Evolutionary conservation across 1,284 basidiomycete species (phyloP).

Genomic region (Malassezia nana): DNA sequence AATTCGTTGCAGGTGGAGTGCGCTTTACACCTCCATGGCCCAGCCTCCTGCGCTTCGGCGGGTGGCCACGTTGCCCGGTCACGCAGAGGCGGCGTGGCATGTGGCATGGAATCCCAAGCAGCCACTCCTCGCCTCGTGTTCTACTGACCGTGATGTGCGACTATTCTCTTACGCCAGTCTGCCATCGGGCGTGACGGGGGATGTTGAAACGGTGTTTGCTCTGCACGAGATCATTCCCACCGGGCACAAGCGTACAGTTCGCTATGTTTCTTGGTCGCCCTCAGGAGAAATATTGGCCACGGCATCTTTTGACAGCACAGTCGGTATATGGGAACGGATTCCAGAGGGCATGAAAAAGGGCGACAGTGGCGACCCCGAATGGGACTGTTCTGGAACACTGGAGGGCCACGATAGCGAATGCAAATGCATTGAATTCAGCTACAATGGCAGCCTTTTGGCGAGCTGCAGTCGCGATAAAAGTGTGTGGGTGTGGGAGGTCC

Average conservation of each 20-base stretch:
- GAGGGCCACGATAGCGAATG: constrained; percentile 98
- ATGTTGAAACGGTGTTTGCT: constrained; percentile 29
- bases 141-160: constrained; percentile 81
- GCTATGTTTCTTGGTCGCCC: constrained; percentile 79
- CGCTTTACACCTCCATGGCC: background rate
- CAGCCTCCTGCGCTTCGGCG: background rate
- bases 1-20: too few relatives aligned
- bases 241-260: constrained; percentile 82
- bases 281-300: constrained; percentile 80
- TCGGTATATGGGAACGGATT: constrained; percentile 71
- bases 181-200: constrained; percentile 9
- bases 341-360: constrained; percentile 2
- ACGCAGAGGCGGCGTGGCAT: constrained; percentile 57
- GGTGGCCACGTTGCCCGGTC: constrained; percentile 18
- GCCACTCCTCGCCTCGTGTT: constrained; percentile 79
- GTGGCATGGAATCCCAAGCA: constrained; percentile 81
- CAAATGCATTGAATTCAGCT: constrained; percentile 81
- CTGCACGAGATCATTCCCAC: constrained; percentile 53
- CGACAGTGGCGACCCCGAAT: constrained; percentile 29
- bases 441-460: constrained; percentile 68
- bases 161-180: constrained; percentile 62
- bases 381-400: constrained; percentile 76
- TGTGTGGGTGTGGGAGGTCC: constrained; percentile 93
- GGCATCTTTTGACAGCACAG: constrained; percentile 86
- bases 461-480: constrained; percentile 92